phyloP scores from a whole-genome alignment of 2,329 filamentous ascomycete species.

The Chalara sp. region DNA sequence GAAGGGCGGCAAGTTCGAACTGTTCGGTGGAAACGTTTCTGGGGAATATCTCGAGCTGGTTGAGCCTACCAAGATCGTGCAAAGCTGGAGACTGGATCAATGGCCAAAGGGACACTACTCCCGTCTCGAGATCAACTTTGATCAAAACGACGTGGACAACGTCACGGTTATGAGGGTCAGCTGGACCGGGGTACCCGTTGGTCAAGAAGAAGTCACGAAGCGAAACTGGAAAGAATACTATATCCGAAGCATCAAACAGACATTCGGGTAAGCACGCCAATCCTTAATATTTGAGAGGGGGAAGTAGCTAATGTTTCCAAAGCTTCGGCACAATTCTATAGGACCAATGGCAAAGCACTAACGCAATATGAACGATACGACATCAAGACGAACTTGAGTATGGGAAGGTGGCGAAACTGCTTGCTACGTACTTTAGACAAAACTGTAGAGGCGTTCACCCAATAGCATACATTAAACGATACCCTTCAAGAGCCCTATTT shows the following conservation, averaged over 20 bases:
- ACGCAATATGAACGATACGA: background rate
- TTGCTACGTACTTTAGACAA: background rate
- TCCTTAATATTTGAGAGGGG: background rate
- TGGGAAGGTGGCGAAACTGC: background rate
- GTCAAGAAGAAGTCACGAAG: conserved; percentile 94
- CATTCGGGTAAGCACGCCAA: conserved; percentile 59
- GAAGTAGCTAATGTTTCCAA: background rate
- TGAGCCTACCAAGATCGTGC: conserved; percentile 76
- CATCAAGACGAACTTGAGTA: background rate
- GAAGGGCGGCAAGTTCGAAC: conserved; percentile 81
- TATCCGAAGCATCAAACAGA: conserved; percentile 80
- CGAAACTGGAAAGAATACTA: conserved; percentile 97
- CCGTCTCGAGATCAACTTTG: conserved; percentile 83
- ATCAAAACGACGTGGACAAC: conserved; percentile 91
- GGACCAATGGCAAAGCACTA: background rate
- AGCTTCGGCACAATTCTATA: conserved; percentile 15
- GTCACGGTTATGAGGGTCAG: conserved; percentile 92
- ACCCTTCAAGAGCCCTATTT: too few species aligned
- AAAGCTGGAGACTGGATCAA: conserved; percentile 91
- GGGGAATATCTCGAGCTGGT: conserved; percentile 81
- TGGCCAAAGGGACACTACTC: conserved; percentile 92
- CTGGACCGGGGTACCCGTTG: conserved; percentile 89
- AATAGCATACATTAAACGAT: too few species aligned
- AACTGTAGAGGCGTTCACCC: background rate
- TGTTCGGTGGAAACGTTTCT: conserved; percentile 91